Evolutionary conservation across 2,329 filamentous ascomycete genomes (phyloP).

Genomic region (Leptographium flavum): DNA sequence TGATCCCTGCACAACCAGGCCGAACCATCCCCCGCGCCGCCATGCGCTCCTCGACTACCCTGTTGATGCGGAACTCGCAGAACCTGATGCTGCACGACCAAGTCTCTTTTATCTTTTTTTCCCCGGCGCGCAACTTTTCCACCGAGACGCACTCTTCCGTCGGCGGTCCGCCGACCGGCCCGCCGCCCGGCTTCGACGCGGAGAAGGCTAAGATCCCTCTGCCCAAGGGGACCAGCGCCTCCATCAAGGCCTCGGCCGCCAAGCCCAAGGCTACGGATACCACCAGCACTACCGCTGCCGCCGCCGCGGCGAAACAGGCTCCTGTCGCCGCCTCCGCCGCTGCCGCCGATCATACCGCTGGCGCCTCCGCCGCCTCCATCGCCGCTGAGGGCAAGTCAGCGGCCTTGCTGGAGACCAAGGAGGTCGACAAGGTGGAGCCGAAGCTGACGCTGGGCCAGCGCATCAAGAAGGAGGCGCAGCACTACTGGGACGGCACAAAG

Average conservation of each 20-base stretch:
- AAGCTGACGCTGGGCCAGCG: constrained; percentile 84
- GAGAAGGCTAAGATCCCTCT: constrained; percentile 79
- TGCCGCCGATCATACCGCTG: constrained; percentile 14
- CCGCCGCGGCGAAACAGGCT: not conserved
- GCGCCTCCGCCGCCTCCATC: not conserved
- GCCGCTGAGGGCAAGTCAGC: constrained; percentile 18
- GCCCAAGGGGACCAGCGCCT: constrained; percentile 32
- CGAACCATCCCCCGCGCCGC: constrained; percentile 30
- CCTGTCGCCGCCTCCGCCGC: constrained; percentile 4
- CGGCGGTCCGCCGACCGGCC: constrained; percentile 36
- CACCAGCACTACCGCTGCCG: not conserved
- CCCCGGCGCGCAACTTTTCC: constrained; percentile 40
- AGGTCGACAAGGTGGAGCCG: constrained; percentile 54
- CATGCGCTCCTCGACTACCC: constrained; percentile 29
- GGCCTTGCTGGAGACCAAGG: constrained; percentile 39
- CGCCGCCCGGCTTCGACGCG: constrained; percentile 83
- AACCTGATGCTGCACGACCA: constrained; percentile 27
- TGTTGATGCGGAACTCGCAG: constrained; percentile 31
- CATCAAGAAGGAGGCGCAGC: constrained; percentile 82
- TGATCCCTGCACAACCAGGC: constrained; percentile 17
- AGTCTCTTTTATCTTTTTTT: constrained; percentile 40
- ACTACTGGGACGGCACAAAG: constrained; percentile 99
- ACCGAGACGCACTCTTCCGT: constrained; percentile 44
- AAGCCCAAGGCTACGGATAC: constrained; percentile 16
- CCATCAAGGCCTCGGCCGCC: constrained; percentile 16